Conservation (phyloP, 2,329 filamentous ascomycete species). For the Neurospora crassa region DNA sequence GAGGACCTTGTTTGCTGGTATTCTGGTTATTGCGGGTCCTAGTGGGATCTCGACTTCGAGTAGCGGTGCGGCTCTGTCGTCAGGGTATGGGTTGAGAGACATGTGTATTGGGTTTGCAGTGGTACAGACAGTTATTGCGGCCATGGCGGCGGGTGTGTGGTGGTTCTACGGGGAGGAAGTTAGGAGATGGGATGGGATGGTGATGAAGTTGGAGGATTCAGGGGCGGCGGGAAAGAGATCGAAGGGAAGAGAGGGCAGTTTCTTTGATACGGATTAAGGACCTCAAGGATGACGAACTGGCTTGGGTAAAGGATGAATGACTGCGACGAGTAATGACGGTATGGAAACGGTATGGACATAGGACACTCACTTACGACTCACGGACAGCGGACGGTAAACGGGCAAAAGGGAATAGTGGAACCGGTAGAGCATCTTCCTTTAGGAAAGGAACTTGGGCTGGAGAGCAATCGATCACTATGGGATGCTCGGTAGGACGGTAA, state of each 20-base stretch:
- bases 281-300: background rate
- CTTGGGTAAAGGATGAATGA: background rate
- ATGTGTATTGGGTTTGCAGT: slow-evolving; percentile 32
- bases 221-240: slow-evolving; percentile 16
- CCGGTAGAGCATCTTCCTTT: background rate
- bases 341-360: background rate
- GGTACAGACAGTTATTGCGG: slow-evolving; percentile 30
- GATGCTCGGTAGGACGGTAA: background rate
- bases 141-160: slow-evolving; percentile 26
- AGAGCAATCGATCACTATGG: background rate
- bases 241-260: slow-evolving; percentile 31
- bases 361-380: background rate
- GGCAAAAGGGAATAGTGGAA: background rate
- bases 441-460: background rate
- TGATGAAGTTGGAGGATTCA: slow-evolving; percentile 36
- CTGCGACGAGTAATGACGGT: background rate
- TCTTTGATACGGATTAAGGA: slow-evolving; percentile 16
- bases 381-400: background rate
- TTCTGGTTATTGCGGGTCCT: slow-evolving; percentile 35
- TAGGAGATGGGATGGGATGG: slow-evolving; percentile 33
- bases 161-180: slow-evolving; percentile 33
- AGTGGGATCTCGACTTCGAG: slow-evolving; percentile 6
- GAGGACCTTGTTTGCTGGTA: slow-evolving; percentile 31
- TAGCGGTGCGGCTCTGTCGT: slow-evolving; percentile 20
- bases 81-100: slow-evolving; percentile 25